Percentiles rank a stretch among this genome's conserved stretches.
phyloP scores from a whole-genome alignment of 2,329 filamentous ascomycete genomes.

The Fusarium subtropicale region DNA sequence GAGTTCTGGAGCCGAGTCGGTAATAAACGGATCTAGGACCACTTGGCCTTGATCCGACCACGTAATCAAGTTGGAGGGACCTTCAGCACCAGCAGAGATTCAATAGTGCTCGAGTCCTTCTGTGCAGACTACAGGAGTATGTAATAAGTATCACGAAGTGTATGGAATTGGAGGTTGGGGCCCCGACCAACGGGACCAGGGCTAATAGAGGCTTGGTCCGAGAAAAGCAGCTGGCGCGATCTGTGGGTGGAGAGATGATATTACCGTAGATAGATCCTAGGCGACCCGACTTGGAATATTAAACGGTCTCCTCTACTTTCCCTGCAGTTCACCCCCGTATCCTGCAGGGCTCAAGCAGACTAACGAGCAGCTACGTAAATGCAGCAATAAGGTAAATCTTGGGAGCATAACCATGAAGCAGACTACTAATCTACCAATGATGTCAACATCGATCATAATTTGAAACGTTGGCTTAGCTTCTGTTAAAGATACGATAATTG shows the following conservation, averaged over 20 bases:
- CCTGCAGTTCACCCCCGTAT: slow-evolving; percentile 13
- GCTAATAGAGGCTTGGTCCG: slow-evolving; percentile 19
- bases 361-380: slow-evolving; percentile 17
- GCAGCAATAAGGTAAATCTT: slow-evolving; percentile 15
- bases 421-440: not conserved
- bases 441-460: not conserved
- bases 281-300: not conserved
- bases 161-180: slow-evolving; percentile 22
- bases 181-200: slow-evolving; percentile 7
- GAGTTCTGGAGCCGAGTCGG: slow-evolving; percentile 3
- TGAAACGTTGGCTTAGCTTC: not conserved
- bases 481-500: not conserved
- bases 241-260: slow-evolving; percentile 45
- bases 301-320: slow-evolving; percentile 18
- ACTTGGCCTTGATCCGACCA: slow-evolving; percentile 1
- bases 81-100: not conserved
- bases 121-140: not conserved
- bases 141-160: not conserved
- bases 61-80: not conserved
- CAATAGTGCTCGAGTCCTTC: not conserved
- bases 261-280: slow-evolving; percentile 32
- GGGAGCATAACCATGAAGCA: slow-evolving; percentile 19
- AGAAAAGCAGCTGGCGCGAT: slow-evolving; percentile 43
- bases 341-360: slow-evolving; percentile 38
- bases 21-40: slow-evolving; percentile 16